Conservation (phyloP, 2,329 filamentous ascomycete genomes). For the Elsinoe fawcettii region DNA sequence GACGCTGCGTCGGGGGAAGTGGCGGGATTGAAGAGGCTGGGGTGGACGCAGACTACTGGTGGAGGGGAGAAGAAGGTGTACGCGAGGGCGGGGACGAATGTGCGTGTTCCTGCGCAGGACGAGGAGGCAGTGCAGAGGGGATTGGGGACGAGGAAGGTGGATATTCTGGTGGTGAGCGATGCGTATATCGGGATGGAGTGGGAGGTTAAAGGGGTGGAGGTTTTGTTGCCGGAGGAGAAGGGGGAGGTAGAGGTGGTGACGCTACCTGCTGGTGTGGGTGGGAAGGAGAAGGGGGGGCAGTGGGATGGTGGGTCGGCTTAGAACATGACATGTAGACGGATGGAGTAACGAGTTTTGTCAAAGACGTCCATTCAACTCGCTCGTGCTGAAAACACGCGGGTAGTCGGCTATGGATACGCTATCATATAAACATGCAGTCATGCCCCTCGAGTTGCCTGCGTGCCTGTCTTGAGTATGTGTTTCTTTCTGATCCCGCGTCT, state of each 20-base stretch:
- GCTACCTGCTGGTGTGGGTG: conserved; percentile 6
- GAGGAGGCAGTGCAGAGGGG: background rate
- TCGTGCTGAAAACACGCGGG: background rate
- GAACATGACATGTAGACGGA: background rate
- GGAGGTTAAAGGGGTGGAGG: conserved; percentile 45
- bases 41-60: conserved; percentile 50
- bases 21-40: conserved; percentile 75
- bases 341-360: too few species aligned
- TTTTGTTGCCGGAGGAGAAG: conserved; percentile 32
- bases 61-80: conserved; percentile 29
- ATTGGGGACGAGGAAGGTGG: conserved; percentile 53
- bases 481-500: background rate
- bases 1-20: conserved; percentile 64
- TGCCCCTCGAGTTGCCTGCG: background rate
- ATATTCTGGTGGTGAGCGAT: conserved; percentile 76
- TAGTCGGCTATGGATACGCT: background rate
- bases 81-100: conserved; percentile 46
- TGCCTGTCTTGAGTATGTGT: background rate
- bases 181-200: conserved; percentile 72
- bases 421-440: background rate
- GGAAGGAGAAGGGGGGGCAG: conserved; percentile 10
- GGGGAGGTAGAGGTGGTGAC: conserved; percentile 23
- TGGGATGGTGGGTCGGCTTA: background rate
- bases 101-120: conserved; percentile 50
- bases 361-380: background rate